phyloP scores from a whole-genome alignment of 768 basidiomycete genomes.

The Sutorius australiensis region DNA sequence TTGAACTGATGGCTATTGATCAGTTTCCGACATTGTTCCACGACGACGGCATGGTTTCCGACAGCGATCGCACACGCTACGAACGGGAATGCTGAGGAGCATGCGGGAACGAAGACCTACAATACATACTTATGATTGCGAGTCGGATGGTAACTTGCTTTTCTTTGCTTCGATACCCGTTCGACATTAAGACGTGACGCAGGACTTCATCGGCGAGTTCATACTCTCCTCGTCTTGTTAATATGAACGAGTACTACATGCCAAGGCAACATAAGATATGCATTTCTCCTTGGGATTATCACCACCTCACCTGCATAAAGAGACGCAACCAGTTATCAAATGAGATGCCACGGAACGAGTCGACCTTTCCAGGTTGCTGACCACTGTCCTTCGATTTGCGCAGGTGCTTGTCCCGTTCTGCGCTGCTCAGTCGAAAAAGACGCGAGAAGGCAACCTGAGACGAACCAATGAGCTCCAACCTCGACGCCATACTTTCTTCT shows the following conservation, averaged over 20 bases:
- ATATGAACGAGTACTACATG: conserved; percentile 67
- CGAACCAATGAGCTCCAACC: conserved; percentile 61
- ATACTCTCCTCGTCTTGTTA: conserved; percentile 59
- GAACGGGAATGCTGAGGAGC: neutral
- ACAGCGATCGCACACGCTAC: conserved; percentile 71
- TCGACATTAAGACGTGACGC: conserved; percentile 69
- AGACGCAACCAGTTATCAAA: conserved; percentile 84
- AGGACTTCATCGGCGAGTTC: conserved; percentile 71
- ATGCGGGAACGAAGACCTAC: neutral
- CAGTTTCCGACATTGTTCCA: conserved; percentile 75
- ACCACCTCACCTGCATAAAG: conserved; percentile 67
- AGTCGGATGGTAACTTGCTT: conserved; percentile 70
- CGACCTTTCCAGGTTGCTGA: conserved; percentile 43
- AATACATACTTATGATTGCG: conserved; percentile 61
- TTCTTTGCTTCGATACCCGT: conserved; percentile 59
- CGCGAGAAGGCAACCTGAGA: neutral
- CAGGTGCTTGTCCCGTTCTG: conserved; percentile 34
- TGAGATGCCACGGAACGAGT: conserved; percentile 73
- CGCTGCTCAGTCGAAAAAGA: neutral
- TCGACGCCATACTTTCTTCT: conserved; percentile 48
- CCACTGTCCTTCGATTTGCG: conserved; percentile 46
- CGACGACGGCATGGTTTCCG: conserved; percentile 52
- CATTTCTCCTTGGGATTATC: neutral
- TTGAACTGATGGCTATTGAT: conserved; percentile 78
- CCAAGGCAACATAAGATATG: conserved; percentile 5